phyloP scores from a whole-genome alignment of 805 yeast species.

The Lipomyces sp. region DNA sequence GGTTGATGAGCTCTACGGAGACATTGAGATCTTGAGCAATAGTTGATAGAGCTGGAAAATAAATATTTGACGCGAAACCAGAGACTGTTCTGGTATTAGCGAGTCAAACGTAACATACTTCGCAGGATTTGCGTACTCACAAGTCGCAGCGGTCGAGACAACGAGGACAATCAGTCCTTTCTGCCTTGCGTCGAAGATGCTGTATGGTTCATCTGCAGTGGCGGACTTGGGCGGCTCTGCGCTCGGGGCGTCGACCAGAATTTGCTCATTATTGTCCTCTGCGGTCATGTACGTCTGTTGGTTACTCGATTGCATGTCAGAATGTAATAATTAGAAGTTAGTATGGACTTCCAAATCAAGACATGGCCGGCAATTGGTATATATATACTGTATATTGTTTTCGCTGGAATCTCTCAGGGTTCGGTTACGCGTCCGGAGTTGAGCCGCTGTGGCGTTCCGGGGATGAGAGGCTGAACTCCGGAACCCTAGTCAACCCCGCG shows the following conservation, averaged over 20 bases:
- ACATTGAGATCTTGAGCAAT: slow-evolving; percentile 61
- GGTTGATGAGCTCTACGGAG: slow-evolving; percentile 61
- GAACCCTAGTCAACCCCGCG: too few relatives aligned
- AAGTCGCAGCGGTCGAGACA: slow-evolving; percentile 57
- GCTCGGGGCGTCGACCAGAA: background rate
- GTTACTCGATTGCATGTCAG: too few relatives aligned
- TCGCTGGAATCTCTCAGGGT: too few relatives aligned
- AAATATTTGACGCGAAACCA: slow-evolving; percentile 73
- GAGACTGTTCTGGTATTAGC: slow-evolving; percentile 49
- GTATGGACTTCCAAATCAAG: too few relatives aligned
- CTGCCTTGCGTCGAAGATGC: slow-evolving; percentile 14
- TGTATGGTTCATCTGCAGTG: background rate
- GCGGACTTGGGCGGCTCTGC: background rate
- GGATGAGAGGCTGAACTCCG: too few relatives aligned
- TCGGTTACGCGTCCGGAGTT: too few relatives aligned
- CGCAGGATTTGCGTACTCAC: too few relatives aligned
- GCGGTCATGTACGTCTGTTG: background rate
- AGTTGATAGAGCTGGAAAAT: slow-evolving; percentile 74
- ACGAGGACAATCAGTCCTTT: slow-evolving; percentile 40
- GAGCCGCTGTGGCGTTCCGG: too few relatives aligned
- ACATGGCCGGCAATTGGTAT: too few relatives aligned
- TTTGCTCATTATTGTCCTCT: background rate
- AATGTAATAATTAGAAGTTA: too few relatives aligned
- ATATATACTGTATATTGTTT: too few relatives aligned
- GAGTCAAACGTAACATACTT: too few relatives aligned